Evolutionary conservation across 495 filamentous ascomycete species (phyloP).

Genomic region (Pseudomonodictys pantanalensis): DNA sequence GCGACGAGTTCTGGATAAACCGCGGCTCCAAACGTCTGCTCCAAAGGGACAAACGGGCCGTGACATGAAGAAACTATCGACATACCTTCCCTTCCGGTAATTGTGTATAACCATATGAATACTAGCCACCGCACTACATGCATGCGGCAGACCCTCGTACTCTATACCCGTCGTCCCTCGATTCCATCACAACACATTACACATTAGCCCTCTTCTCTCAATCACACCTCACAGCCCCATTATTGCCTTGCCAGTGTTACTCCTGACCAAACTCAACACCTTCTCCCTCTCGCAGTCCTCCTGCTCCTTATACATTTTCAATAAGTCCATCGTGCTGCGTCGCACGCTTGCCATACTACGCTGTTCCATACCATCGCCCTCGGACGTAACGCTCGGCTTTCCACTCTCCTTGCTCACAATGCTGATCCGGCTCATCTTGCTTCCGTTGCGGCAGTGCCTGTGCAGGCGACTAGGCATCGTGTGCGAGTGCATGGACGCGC

Average conservation of each 20-base stretch:
- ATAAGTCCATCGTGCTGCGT: slow-evolving; percentile 29
- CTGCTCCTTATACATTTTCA: slow-evolving; percentile 17
- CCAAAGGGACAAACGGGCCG: no score
- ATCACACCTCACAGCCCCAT: neutral
- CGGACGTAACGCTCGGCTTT: neutral
- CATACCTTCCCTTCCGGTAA: no score
- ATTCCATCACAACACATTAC: no score
- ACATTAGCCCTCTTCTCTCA: neutral
- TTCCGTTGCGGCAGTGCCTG: slow-evolving; percentile 2
- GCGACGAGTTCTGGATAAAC: no score
- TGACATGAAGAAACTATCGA: no score
- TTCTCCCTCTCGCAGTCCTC: slow-evolving; percentile 25
- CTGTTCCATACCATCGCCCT: neutral
- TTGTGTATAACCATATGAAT: no score
- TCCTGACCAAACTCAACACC: slow-evolving; percentile 17
- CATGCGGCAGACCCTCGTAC: no score
- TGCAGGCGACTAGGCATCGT: slow-evolving; percentile 6
- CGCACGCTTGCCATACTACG: slow-evolving; percentile 23
- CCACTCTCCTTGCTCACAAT: neutral
- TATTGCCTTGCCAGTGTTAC: neutral
- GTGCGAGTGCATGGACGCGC: neutral
- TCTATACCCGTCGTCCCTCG: no score
- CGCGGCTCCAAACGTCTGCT: no score
- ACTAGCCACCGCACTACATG: no score
- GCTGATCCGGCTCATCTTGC: slow-evolving; percentile 1